Percentiles rank a stretch among this genome's conserved stretches.
These are phyloP conservation scores for Monilinia vaccinii-corymbosi DNA, from an alignment of 2,329 filamentous ascomycete genomes.

Conservation along the genomic window DNA sequence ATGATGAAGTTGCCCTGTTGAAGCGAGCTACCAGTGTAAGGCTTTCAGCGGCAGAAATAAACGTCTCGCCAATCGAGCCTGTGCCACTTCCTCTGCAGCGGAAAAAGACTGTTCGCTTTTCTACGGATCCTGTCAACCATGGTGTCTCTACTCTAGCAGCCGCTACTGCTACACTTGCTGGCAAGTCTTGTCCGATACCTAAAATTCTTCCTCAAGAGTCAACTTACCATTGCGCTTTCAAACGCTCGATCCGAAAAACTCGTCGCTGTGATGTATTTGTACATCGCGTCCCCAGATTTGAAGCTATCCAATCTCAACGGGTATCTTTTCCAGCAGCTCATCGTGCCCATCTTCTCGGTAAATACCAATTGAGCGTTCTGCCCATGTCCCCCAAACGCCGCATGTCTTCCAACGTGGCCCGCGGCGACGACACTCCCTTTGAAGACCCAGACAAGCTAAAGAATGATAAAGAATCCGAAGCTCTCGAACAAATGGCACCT, in stretches of 20 bases:
- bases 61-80: slow-evolving; percentile 30
- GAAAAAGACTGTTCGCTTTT: slow-evolving; percentile 74
- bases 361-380: slow-evolving; percentile 66
- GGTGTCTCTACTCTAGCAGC: slow-evolving; percentile 15
- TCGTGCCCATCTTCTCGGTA: slow-evolving; percentile 73
- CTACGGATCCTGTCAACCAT: slow-evolving; percentile 33
- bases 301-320: slow-evolving; percentile 77
- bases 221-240: slow-evolving; percentile 83
- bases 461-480: slow-evolving; percentile 72
- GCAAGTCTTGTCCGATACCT: slow-evolving; percentile 39
- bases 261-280: slow-evolving; percentile 69
- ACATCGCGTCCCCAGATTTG: slow-evolving; percentile 75
- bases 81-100: slow-evolving; percentile 20
- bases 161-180: slow-evolving; percentile 7
- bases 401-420: slow-evolving; percentile 63
- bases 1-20: slow-evolving; percentile 27
- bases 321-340: slow-evolving; percentile 65
- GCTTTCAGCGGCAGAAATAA: slow-evolving; percentile 28
- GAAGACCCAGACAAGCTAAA: slow-evolving; percentile 55
- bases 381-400: slow-evolving; percentile 62
- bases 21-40: slow-evolving; percentile 25
- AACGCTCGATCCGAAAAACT: slow-evolving; percentile 59
- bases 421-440: slow-evolving; percentile 56
- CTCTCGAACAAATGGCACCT: slow-evolving; percentile 59
- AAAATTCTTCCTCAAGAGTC: slow-evolving; percentile 52